Base-by-base conservation (phyloP, 164 flowering plant species). In the Liriodendron chinense region DNA sequence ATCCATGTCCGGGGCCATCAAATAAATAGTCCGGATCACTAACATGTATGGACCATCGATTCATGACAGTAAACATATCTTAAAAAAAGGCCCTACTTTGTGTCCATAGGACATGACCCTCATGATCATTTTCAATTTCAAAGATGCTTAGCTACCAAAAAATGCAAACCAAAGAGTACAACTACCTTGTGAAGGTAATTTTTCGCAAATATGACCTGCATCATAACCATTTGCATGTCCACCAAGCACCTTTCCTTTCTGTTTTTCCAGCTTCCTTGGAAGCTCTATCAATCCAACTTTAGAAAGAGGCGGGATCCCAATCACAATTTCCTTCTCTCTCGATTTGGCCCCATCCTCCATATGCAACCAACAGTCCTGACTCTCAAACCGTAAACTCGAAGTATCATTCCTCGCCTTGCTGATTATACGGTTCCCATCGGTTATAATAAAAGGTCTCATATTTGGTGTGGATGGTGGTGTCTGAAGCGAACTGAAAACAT, bases 391-490 rank as follows among this genome's bases (percentile, higher is more conserved):
- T 25, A 62, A 14, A 65, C 64, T 65, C 9, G 47, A 75, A 73
- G 74, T 75, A 75, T 80, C 76, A 66, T 68, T 72, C 76, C 78
- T 78, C 21, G 78, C 75, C 77, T 80, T 77, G 80, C 88, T 86
- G 67, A 90, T 86, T 65, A 91, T 76, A 69, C 74, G 85, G 43
- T 76, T 83, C 62, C 91, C 98, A 80, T 91, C 91, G 18, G 88
- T 86, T 21, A 87, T 86, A 77, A 86, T 20, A 66, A 92, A 83
- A 67, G 90, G 90, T 84, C 93, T 90, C 68, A 80, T 43, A 64
- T 77, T 56, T 73, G 79, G 80, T 53, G 72, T 66, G 57, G 85
- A 74, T 28, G 83, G 88, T 21, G 83, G 88, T 13, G 89, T 84
- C 57, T 81, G 75, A 48, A 77, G 74, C 20, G 88, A 71, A 68